Conservation (phyloP, 495 filamentous ascomycete species). For the Penicillium dipodomyicola region DNA sequence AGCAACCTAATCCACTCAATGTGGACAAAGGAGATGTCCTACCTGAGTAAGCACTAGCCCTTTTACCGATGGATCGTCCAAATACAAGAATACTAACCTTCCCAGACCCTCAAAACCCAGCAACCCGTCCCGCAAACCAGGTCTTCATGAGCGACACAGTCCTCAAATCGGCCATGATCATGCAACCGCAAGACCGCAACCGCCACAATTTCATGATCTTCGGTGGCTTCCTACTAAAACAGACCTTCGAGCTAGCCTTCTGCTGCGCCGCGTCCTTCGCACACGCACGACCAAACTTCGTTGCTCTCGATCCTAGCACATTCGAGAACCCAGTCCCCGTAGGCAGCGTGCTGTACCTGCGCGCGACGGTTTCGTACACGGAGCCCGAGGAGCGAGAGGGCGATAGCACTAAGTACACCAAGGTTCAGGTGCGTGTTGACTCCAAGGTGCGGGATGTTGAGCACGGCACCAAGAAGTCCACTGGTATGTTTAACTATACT, state of each 20-base stretch:
- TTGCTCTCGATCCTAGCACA: slow-evolving; percentile 74
- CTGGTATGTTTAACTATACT: slow-evolving; percentile 84
- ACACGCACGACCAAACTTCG: slow-evolving; percentile 71
- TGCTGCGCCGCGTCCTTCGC: slow-evolving; percentile 79
- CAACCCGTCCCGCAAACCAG: slow-evolving; percentile 60
- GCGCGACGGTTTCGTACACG: slow-evolving; percentile 73
- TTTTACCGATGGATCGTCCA: not conserved
- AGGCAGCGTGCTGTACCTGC: slow-evolving; percentile 77
- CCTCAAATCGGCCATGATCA: slow-evolving; percentile 71
- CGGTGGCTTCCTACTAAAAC: slow-evolving; percentile 78
- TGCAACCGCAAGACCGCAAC: slow-evolving; percentile 86
- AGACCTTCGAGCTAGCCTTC: slow-evolving; percentile 85
- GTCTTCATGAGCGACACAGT: slow-evolving; percentile 66
- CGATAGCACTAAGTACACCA: slow-evolving; percentile 49
- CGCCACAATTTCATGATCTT: slow-evolving; percentile 90
- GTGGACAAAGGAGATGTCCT: slow-evolving; percentile 72
- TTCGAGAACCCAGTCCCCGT: slow-evolving; percentile 85
- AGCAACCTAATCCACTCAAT: slow-evolving; percentile 75
- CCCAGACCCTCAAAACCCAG: slow-evolving; percentile 55
- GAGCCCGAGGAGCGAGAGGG: slow-evolving; percentile 55
- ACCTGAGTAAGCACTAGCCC: slow-evolving; percentile 47
- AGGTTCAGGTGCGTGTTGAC: slow-evolving; percentile 75
- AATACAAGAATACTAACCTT: not conserved
- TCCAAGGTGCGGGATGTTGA: slow-evolving; percentile 75
- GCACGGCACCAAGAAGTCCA: slow-evolving; percentile 70